Conservation (phyloP, 2,329 filamentous ascomycete species). For the Clathrospora elynae region DNA sequence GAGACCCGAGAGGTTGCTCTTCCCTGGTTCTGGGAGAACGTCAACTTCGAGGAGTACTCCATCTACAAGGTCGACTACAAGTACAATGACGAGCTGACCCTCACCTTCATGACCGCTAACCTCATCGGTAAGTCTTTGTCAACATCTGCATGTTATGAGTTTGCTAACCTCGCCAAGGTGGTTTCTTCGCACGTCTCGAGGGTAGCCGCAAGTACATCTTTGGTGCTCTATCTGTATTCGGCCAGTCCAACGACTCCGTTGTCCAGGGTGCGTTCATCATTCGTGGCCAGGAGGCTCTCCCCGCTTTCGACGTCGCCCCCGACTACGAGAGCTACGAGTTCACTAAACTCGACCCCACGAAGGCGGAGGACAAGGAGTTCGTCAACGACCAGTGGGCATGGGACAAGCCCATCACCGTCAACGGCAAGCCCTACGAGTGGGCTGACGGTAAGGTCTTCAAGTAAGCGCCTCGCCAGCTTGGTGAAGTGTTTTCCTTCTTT, state of each 20-base stretch:
- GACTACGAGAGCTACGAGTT: slow-evolving; percentile 97
- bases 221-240: slow-evolving; percentile 87
- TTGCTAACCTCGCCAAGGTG: slow-evolving; percentile 56
- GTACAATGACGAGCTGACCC: slow-evolving; percentile 97
- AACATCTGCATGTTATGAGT: neutral
- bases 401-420: slow-evolving; percentile 79
- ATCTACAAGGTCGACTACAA: slow-evolving; percentile 96
- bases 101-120: slow-evolving; percentile 99
- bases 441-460: slow-evolving; percentile 99
- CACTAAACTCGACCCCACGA: slow-evolving; percentile 91
- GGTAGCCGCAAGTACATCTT: slow-evolving; percentile 98
- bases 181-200: slow-evolving; percentile 97
- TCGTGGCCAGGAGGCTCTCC: slow-evolving; percentile 83
- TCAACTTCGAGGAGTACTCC: slow-evolving; percentile 93
- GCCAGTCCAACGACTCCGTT: slow-evolving; percentile 83
- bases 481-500: slow-evolving; percentile 22
- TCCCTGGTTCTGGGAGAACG: slow-evolving; percentile 98
- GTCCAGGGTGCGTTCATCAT: slow-evolving; percentile 93
- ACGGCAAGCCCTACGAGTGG: slow-evolving; percentile 88
- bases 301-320: slow-evolving; percentile 95
- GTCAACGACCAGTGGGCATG: slow-evolving; percentile 88
- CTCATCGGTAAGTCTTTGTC: slow-evolving; percentile 69
- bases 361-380: slow-evolving; percentile 81
- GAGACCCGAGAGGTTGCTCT: slow-evolving; percentile 80
- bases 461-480: slow-evolving; percentile 61